Evolutionary conservation across 2,329 filamentous ascomycete genomes (phyloP).

Genomic region (Aspergillus sp.): DNA sequence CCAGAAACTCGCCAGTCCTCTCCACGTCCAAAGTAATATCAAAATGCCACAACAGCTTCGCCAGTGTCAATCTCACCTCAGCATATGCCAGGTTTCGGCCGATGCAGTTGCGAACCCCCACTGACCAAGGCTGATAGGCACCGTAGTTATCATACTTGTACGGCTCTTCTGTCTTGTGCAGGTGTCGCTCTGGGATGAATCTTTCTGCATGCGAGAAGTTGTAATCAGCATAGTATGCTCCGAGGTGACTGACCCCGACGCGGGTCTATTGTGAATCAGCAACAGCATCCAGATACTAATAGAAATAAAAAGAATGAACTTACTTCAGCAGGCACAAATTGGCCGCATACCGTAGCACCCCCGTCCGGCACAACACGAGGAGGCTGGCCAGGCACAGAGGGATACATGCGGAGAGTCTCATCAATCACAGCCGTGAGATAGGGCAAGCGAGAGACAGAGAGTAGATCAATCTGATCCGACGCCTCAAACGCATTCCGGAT

Average conservation of each 20-base stretch:
- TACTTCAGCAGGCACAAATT: background rate
- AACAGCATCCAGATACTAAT: background rate
- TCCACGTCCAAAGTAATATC: slow-evolving; percentile 43
- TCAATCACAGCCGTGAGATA: slow-evolving; percentile 7
- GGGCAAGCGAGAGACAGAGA: background rate
- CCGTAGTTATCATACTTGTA: slow-evolving; percentile 46
- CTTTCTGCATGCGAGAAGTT: slow-evolving; percentile 46
- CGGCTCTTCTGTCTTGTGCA: slow-evolving; percentile 22
- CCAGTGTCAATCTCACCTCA: slow-evolving; percentile 52
- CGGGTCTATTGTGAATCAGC: slow-evolving; percentile 31
- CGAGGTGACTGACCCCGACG: slow-evolving; percentile 45
- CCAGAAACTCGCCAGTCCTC: slow-evolving; percentile 35
- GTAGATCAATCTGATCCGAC: background rate
- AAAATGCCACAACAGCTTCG: slow-evolving; percentile 50
- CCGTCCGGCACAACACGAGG: background rate
- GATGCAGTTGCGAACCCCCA: slow-evolving; percentile 52
- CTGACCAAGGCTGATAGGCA: slow-evolving; percentile 49
- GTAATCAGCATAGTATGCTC: slow-evolving; percentile 42
- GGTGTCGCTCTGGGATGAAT: slow-evolving; percentile 52
- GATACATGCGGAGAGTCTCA: slow-evolving; percentile 7
- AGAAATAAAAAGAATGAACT: background rate
- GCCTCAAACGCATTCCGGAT: background rate
- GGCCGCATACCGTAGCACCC: background rate
- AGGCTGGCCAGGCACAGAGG: background rate
- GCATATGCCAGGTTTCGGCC: slow-evolving; percentile 51